Evolutionary conservation across 805 yeast genomes (phyloP), one percentile per base, ranked within the genome.

Genomic region (Saccharomycopsis schoenii): DNA sequence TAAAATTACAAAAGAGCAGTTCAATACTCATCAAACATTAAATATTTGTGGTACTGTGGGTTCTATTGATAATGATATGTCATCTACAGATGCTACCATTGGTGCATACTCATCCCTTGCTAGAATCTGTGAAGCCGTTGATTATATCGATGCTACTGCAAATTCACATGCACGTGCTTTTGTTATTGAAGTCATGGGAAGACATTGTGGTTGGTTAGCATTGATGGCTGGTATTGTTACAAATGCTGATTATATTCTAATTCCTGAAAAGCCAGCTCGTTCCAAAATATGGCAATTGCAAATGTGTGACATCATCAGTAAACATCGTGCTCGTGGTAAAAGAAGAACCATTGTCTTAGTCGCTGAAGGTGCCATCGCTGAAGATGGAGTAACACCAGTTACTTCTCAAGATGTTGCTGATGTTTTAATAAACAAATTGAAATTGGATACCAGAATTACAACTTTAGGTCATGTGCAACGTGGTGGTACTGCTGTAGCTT

Each of bases 161-260:
- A 81, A 82, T 58, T 86, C 92, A 1, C 96, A 88, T 71, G 86
- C 90, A 37, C 76, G 96, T 70, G 94, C 93, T 3, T 88, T 88
- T 68, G 89, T 88, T 50, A 84, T 88, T 51, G 96, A 88, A 74
- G 96, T 88, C 19, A 88, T 88, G 96, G 96, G 96, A 63, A 80
- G 96, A 73, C 91, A 88, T 71, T 88, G 96, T 76, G 96, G 96
- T 65, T 88, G 96, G 96, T 77, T 88, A 65, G 93, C 88, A 1
- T 75, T 88, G 64, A 83, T 86, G 87, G 84, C 93, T 17, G 96
- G 94, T 65, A 78, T 88, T 62, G 81, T 90, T 14, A 83, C 90
- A 15, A 83, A 91, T 65, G 93, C 96, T 1, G 96, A 88, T 72
- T 88, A 81, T 68, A 84, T 88, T 56, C 82, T 88, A 68, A 86